Evolutionary conservation across 805 yeast genomes (phyloP).

Genomic region (Limtongia smithiae): DNA sequence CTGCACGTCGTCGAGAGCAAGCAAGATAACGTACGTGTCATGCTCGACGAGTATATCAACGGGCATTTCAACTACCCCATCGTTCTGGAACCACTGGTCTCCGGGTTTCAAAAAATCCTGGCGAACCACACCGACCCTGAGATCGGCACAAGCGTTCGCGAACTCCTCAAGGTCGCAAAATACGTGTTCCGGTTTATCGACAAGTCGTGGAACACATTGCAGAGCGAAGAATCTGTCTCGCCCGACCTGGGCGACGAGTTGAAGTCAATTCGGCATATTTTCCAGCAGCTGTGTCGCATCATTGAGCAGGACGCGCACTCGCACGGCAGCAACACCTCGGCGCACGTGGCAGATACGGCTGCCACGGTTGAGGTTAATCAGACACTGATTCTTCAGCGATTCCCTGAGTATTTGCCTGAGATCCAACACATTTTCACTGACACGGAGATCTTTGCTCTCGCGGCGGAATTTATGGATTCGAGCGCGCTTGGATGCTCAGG

Average conservation of each 20-base stretch:
- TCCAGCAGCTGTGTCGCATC: constrained; percentile 10
- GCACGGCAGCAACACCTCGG: neutral
- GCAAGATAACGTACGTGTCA: constrained; percentile 9
- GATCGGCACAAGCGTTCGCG: constrained; percentile 14
- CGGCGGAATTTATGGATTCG: constrained; percentile 32
- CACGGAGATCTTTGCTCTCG: constrained; percentile 36
- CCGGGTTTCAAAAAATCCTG: constrained; percentile 17
- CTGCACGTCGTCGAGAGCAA: constrained; percentile 29
- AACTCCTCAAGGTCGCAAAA: constrained; percentile 15
- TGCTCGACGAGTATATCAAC: constrained; percentile 30
- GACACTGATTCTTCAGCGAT: constrained; percentile 11
- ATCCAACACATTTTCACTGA: constrained; percentile 36
- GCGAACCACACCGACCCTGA: constrained; percentile 7
- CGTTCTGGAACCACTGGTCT: constrained; percentile 19
- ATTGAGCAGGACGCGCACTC: constrained; percentile 7
- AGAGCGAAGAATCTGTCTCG: constrained; percentile 16
- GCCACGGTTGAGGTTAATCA: constrained; percentile 16
- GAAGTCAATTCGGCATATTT: constrained; percentile 1
- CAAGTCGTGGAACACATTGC: constrained; percentile 19
- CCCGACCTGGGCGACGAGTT: constrained; percentile 12
- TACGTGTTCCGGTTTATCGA: constrained; percentile 19
- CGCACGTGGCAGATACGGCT: neutral
- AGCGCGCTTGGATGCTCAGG: constrained; percentile 3
- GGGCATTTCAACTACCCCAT: constrained; percentile 31
- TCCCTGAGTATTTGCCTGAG: constrained; percentile 15